Base-by-base conservation (phyloP, 1,284 basidiomycete genomes). In the Singerocomus inundabilis region DNA sequence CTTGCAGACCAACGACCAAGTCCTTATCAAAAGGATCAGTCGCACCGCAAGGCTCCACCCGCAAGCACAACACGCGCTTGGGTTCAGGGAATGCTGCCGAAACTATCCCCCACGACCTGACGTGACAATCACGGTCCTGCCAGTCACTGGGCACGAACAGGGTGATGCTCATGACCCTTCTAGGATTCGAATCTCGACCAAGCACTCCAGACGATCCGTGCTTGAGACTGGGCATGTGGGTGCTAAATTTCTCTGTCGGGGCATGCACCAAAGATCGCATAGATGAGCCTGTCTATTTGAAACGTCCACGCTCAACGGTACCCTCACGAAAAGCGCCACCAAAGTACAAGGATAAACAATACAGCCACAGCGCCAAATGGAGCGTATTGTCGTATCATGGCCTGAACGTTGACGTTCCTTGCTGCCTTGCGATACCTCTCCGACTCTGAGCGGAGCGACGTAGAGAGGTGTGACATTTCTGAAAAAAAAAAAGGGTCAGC, bases 381-480 rank as follows among this genome's bases (percentile, higher is more conserved):
- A 34, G 95, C 97, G 72, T 95, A 99, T 69, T 99, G 93, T 55
- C 96, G 85, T 58, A 97, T 72, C 82, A 98, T 85, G 7, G 94
- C 93, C 59, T 97, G 84, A 43, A 96, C 67, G 68, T 98, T 99
- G 71, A 99, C 93, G 65, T 98, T 93, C 57, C 91, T 79, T 25
- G 96, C 94, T 13, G 94, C 93, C 72, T 93, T 96, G 51, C 96
- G 84, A 72, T 99, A 99, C 72, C 93, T 98, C 72, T 97, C 91
- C 26, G 94, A 97, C 72, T 99, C 96, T 47, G 95, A 91, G 43
- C 93, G 85, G 41, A 99, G 77, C n/a, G 93, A 97, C 1, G 91
- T 93, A n/a, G 95, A 98, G 56, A 99, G 78, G 66, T 94, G 90
- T 24, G 94, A 98, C 96, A 99, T 99, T 66, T 88, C 93, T 95